Evolutionary conservation across 2,329 filamentous ascomycete species (phyloP).

Genomic region (Fusarium decemcellulare): DNA sequence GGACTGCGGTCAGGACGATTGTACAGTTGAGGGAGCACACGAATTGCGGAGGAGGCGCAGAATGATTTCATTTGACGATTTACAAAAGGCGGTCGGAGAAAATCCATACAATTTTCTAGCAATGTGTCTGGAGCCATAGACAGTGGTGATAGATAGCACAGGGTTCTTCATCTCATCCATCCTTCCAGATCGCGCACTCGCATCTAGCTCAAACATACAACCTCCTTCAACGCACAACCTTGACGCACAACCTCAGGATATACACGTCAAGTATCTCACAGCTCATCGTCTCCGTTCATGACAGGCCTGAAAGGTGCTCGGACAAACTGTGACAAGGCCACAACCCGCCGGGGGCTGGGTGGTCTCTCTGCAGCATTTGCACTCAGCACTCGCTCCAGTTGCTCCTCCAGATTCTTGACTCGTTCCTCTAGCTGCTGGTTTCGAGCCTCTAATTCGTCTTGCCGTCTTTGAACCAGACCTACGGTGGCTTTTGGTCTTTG

Average conservation of each 20-base stretch:
- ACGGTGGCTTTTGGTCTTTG: background rate
- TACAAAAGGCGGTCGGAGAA: background rate
- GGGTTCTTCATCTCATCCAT: background rate
- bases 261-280: background rate
- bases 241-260: no score
- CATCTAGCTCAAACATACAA: background rate
- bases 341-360: background rate
- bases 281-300: background rate
- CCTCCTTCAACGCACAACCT: background rate
- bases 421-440: constrained; percentile 27
- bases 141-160: constrained; percentile 16
- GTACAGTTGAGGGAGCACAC: no score
- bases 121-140: constrained; percentile 1
- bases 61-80: constrained; percentile 33
- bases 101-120: constrained; percentile 1
- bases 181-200: background rate
- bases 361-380: background rate
- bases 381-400: constrained; percentile 11
- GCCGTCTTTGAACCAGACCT: background rate
- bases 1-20: no score
- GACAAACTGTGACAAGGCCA: constrained; percentile 7
- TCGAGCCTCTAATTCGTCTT: constrained; percentile 15
- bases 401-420: constrained; percentile 27
- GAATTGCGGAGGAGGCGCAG: constrained; percentile 14
- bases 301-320: constrained; percentile 11